phyloP scores from a whole-genome alignment of 148 eudicot genomes.

The Chenopodium quinoa region DNA sequence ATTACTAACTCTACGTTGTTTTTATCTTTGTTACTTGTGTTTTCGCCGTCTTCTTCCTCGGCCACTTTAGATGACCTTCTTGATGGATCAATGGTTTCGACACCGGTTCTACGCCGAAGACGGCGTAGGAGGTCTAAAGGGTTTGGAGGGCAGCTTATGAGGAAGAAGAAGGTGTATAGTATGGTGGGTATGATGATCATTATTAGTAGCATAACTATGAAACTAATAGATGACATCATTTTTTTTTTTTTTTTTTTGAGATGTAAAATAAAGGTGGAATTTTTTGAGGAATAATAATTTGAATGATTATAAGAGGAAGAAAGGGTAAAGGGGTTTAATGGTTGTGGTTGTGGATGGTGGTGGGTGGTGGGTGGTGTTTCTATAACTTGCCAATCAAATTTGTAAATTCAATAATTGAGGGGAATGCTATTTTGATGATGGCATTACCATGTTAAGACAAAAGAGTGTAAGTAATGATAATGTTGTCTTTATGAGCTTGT shows the following conservation, averaged over 20 bases:
- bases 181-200: conserved; percentile 31
- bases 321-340: neutral
- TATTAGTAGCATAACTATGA: conserved; percentile 29
- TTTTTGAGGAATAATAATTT: neutral
- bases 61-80: neutral
- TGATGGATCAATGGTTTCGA: neutral
- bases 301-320: neutral
- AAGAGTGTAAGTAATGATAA: neutral
- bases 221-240: conserved; percentile 21
- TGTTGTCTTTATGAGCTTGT: conserved; percentile 1
- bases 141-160: conserved; percentile 26
- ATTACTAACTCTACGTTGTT: conserved; percentile 22
- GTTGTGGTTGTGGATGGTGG: conserved; percentile 6
- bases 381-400: neutral
- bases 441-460: conserved; percentile 18
- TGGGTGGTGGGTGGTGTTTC: conserved; percentile 5
- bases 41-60: neutral
- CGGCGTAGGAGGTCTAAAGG: conserved; percentile 13
- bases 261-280: neutral
- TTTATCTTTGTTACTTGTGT: neutral
- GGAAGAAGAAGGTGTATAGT: conserved; percentile 29
- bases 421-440: conserved; percentile 16
- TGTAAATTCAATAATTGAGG: conserved; percentile 15
- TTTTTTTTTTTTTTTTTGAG: conserved; percentile 1
- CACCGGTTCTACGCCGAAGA: neutral